Evolutionary conservation across 1,139 yeast genomes (phyloP).

Genomic region (Blastobotrys serpentis): DNA sequence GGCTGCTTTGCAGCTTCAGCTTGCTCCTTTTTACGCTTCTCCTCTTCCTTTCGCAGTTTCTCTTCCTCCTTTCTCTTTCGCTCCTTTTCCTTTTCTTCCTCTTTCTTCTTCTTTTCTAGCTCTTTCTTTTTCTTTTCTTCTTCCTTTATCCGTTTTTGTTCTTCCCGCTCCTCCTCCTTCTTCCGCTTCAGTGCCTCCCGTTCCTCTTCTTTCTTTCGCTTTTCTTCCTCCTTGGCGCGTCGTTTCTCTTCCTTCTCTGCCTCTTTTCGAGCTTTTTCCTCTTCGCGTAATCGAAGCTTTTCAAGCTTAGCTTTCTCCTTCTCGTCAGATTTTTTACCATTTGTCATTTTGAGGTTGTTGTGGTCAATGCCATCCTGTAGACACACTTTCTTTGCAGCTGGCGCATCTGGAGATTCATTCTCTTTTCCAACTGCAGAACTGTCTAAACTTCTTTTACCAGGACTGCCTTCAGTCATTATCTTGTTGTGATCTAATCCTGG

Average conservation of each 20-base stretch:
- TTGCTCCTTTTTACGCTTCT: slow-evolving; percentile 13
- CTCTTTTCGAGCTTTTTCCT: slow-evolving; percentile 18
- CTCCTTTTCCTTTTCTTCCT: slow-evolving; percentile 16
- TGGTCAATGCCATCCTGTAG: not conserved
- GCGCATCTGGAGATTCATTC: slow-evolving; percentile 10
- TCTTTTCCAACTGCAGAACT: slow-evolving; percentile 6
- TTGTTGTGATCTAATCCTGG: not conserved
- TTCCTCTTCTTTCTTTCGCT: slow-evolving; percentile 18
- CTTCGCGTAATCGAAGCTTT: slow-evolving; percentile 14
- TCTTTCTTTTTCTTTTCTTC: slow-evolving; percentile 13
- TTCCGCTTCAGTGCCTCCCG: slow-evolving; percentile 6
- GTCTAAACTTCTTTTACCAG: slow-evolving; percentile 4
- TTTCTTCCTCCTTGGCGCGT: slow-evolving; percentile 17
- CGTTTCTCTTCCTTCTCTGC: slow-evolving; percentile 21
- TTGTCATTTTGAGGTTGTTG: too few species aligned
- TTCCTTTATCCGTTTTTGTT: slow-evolving; percentile 12
- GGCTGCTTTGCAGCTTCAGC: slow-evolving; percentile 15
- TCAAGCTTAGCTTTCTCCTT: not conserved
- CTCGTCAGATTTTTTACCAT: slow-evolving; percentile 1
- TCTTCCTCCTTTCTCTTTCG: slow-evolving; percentile 14
- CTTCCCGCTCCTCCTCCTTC: slow-evolving; percentile 16
- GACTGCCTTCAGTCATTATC: slow-evolving; percentile 2
- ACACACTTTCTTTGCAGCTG: not conserved
- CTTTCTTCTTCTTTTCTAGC: slow-evolving; percentile 7
- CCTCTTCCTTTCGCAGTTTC: slow-evolving; percentile 9